Base-by-base conservation (phyloP, 2,329 filamentous ascomycete species). In the Ceratocystiopsis minuta region DNA sequence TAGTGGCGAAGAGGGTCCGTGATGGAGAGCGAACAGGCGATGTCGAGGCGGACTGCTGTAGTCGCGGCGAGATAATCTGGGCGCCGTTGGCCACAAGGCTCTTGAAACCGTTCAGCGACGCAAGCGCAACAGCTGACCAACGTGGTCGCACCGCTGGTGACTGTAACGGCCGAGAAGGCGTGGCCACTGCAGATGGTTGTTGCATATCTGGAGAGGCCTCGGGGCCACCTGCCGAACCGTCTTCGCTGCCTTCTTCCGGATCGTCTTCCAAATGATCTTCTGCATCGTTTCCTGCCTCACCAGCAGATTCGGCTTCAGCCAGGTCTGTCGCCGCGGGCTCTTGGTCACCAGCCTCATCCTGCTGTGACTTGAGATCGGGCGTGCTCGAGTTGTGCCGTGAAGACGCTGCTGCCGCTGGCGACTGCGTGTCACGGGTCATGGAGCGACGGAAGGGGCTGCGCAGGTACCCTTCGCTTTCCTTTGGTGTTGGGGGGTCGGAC, bases 401-500 rank as follows among this genome's bases (percentile, higher is more conserved):
- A 10, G 24, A 28, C 24, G 37, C 6, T 33, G 39, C 32, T 33
- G 32, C 32, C 15, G 32, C 32, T 3, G 55, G 54, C 1, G 55
- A 56, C 35, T 52, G 49, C 28, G 52, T 56, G 15, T 53, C 55
- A 42, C 55, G 55, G 32, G 52, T 46, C 12, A 49, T 45, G 3
- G 60, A 60, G 14, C 60, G 54, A 40, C 66, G 61, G 48, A 76
- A 76, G 0, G 72, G 72, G 43, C 72, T 75, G 14, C 70, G 63
- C 3, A 75, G 56, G 12, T 66, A 63, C 32, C 61, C 60, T 36
- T 68, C 66, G n/a, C 60, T 61, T 7, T 55, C 60, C 40, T 67
- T 66, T 1, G 72, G 71, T 0, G 72, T 74, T 0, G 70, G 68
- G 9, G 68, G 67, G 47, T 75, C 71, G 0, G 70, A 73, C 12